Evolutionary conservation across 371 early-diverging fungal species (phyloP), one percentile per base, ranked within the genome.

Genomic region (Synchytrium microbalum): DNA sequence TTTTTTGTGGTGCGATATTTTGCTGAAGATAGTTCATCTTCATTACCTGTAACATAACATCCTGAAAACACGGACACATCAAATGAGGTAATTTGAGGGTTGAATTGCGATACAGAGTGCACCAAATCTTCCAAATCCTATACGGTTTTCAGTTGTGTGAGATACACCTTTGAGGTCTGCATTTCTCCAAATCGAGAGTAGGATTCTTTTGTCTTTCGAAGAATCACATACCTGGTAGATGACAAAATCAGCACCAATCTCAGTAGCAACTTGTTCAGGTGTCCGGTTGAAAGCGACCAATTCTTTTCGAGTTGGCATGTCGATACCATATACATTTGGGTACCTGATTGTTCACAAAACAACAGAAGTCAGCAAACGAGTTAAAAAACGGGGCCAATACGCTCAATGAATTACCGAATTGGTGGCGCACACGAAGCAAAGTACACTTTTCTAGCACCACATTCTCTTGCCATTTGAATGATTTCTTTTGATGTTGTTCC

Each of bases 281-380:
- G 78, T 83, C 51, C 87, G 84, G 31, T 82, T 79, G 59, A 84
- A 82, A 3, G 96, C 98, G 24, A 98, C 90, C 52, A 98, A 80
- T 71, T 98, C 98, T 51, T 79, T 71, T 26, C 89, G 84, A 19
- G 92, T 89, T 26, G 98, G 98, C 97, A 98, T 98, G 69, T 98
- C 96, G 76, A 98, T 98, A 67, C 98, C 98, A 70, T 98, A 98
- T 23, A 98, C 98, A 74, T 98, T 98, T 61, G 95, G 96, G 82
- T 81, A 91, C 72, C 79, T 74, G 63, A 24, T 33, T n/a, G 8
- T 32, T 58, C 32, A 33, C 24, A 29, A 31, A 8, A 14, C 59
- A 10, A 33, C 31, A 59, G 3, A 51, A 13, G 51, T 13, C 51
- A n/a, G n/a, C 51, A 14, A 2, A 19, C 29, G 16, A 51, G 0